Base-by-base conservation (phyloP, 1,284 basidiomycete genomes). In the Exobasidium cylindrosporum region DNA sequence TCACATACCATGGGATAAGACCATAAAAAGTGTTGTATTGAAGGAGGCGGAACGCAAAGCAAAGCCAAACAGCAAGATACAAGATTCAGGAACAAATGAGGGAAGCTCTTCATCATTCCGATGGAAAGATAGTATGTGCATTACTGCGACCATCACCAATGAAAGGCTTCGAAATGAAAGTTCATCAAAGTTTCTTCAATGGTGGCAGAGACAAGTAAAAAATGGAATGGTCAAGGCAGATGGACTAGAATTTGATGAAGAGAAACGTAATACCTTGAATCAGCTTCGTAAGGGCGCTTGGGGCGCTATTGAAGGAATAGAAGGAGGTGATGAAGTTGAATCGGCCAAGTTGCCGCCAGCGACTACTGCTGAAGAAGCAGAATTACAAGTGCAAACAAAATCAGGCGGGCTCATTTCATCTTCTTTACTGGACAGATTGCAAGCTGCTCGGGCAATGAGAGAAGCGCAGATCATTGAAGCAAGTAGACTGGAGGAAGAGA, bases 91-190 rank as follows among this genome's bases (percentile, higher is more conserved):
- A 23, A 50, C n/a, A 4, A 21, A 50, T 24, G 47, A 21, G n/a
- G 26, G 4, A 26, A 10, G 10, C 17, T 7, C 7, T 10, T 10
- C 10, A 17, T 10, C 7, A 10, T 7, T 7, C 17, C 35, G 10
- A 7, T 40, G 35, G 35, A 10, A 17, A 10, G 35, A 40, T 17
- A 10, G 10, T 40, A 7, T 10, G 7, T 40, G 35, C 17, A 55
- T 55, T 14, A 29, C 21, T 26, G 29, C 58, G 1, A 23, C 28
- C 1, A 44, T 62, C 3, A 32, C 55, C 44, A 24, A 29, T 3
- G 58, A 50, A 11, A 56, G 54, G 4, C 40, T 62, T 10, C 61
- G 61, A 40, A 62, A 62, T 45, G 61, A 62, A 44, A 62, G 43
- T n/a, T 45, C 58, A 23, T 32, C 58, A 7, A 61, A 57, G 50